Conservation (phyloP, 257 asterid species). For the Solanum dulcamara region DNA sequence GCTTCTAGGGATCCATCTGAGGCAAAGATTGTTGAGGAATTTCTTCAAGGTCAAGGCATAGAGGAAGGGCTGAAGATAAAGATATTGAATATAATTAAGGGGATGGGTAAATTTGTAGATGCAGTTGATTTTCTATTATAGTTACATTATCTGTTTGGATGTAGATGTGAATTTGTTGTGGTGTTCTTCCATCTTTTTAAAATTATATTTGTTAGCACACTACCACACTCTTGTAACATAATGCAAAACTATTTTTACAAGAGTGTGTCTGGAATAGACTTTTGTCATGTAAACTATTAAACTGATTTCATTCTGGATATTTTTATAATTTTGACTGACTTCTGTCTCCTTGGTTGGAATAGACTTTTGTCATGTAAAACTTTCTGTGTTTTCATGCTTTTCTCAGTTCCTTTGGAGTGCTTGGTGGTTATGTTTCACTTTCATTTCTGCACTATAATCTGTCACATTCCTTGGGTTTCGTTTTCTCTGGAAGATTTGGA, state of each 20-base stretch:
- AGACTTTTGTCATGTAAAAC: neutral
- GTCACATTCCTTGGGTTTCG: neutral
- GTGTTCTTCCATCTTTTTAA: neutral
- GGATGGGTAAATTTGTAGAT: conserved; percentile 52
- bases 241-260: neutral
- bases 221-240: neutral
- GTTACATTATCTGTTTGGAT: neutral
- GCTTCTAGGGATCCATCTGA: conserved; percentile 66
- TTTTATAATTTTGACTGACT: neutral
- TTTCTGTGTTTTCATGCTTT: neutral
- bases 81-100: conserved; percentile 59
- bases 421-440: neutral
- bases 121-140: neutral
- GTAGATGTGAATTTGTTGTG: neutral
- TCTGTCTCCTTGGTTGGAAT: neutral
- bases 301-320: neutral
- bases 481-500: neutral
- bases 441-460: neutral
- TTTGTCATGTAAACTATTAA: too few relatives aligned
- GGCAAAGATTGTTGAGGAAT: conserved; percentile 66
- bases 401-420: neutral
- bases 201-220: neutral
- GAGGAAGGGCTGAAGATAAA: conserved; percentile 35
- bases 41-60: conserved; percentile 62
- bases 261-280: too few relatives aligned